A percentile compares a stretch with the other conserved stretches of the same genome.
These are phyloP conservation scores for Fusarium sp. DNA, from an alignment of 2,329 filamentous ascomycete species.

Conservation along the genomic window DNA sequence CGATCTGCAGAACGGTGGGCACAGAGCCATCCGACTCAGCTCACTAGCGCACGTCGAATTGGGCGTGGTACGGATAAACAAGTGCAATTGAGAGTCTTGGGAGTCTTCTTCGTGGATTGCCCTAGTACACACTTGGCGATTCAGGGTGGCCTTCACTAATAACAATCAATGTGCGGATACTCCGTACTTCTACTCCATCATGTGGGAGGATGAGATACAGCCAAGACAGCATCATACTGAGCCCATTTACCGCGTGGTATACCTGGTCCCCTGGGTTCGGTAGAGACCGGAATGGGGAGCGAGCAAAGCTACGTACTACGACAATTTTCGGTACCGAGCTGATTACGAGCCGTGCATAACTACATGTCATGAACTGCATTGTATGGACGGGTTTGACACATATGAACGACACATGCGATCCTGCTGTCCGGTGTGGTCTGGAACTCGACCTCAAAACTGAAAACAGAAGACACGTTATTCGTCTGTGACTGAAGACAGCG, in stretches of 20 bases:
- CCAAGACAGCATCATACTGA: constrained; percentile 18
- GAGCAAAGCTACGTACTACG: constrained; percentile 6
- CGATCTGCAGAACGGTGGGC: constrained; percentile 50
- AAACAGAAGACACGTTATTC: constrained; percentile 23
- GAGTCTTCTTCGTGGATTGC: constrained; percentile 27
- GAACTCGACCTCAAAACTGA: constrained; percentile 31
- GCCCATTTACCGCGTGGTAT: constrained; percentile 11
- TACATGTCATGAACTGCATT: constrained; percentile 31
- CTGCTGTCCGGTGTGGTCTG: constrained; percentile 12
- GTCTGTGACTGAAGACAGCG: constrained; percentile 11
- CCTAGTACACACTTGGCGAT: constrained; percentile 31
- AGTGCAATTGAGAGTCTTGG: constrained; percentile 26
- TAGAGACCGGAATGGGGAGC: constrained; percentile 29
- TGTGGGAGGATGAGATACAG: constrained; percentile 21
- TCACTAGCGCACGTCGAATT: constrained; percentile 45
- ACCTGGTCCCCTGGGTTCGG: constrained; percentile 24
- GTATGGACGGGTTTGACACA: constrained; percentile 14
- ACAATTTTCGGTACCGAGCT: constrained; percentile 24
- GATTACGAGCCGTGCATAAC: constrained; percentile 13
- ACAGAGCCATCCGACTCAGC: constrained; percentile 46
- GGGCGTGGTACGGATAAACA: constrained; percentile 19
- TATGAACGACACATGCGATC: constrained; percentile 12
- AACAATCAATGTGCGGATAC: constrained; percentile 2
- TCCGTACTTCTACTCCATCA: constrained; percentile 5
- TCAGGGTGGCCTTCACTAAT: constrained; percentile 30